Base-by-base conservation (phyloP, 352 stramenopile genomes). In the Pythium volutum region DNA sequence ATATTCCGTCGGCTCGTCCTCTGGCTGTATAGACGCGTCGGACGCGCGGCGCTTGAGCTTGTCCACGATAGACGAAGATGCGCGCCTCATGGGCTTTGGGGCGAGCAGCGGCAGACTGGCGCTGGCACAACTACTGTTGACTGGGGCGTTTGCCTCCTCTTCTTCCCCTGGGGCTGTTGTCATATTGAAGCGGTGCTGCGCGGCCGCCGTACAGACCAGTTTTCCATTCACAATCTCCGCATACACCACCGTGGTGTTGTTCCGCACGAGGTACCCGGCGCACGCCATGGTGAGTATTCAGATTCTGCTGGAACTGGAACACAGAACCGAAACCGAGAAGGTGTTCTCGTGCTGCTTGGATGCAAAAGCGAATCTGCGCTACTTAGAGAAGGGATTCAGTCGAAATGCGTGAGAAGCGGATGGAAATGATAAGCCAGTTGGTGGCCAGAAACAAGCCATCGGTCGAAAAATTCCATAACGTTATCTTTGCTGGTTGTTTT, bases 211-310 rank as follows among this genome's bases (percentile, higher is more conserved):
- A 39, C 79, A 89, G 27, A 81, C 53, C 23, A 89, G 57, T 58
- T 81, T 63, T 20, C 82, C 82, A 10, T 76, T 78, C 43, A 55
- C 55, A 57, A 91, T 75, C 71, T 89, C 76, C 31, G 85, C 82
- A 55, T 79, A 85, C 51, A 81, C 78, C 10, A 75, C 59, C 38
- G 62, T 65, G 47, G 66, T 76, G 70, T 80, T 83, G 56, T 74
- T 75, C n/a, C 86, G 65, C 49, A 88, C 69, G 55, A 91, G 70
- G 57, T 80, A 88, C 14, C 82, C 82, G 8, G 79, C 82, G 60
- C 80, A 86, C 0, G 79, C 77, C 82, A 91, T 91, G 59, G 34
- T 52, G 26, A 49, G 22, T 12, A 18, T 51, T 52, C 27, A 12
- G 29, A 54, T 25, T 27, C 4, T n/a, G 10, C 31, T 42, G 29